phyloP scores from a whole-genome alignment of 208 protist genomes.

The Acanthamoeba triangularis region DNA sequence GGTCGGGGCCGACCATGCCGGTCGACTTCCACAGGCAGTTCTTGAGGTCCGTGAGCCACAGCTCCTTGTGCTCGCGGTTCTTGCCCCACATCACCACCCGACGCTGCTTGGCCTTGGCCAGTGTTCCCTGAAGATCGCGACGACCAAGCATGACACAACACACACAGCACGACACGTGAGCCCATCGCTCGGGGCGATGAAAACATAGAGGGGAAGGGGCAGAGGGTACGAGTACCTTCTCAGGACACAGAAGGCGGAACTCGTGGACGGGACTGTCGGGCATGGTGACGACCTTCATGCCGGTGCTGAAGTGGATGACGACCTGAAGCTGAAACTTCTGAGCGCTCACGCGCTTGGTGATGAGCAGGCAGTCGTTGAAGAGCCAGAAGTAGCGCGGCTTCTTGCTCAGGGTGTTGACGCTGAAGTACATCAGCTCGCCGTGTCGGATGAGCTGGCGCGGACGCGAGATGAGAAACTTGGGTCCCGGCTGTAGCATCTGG shows the following conservation, averaged over 20 bases:
- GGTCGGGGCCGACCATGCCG: constrained; percentile 34
- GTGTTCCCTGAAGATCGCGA: neutral
- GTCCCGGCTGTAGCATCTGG: constrained; percentile 29
- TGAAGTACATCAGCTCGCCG: constrained; percentile 74
- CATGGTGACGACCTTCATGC: constrained; percentile 58
- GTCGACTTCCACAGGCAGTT: neutral
- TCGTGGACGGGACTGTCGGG: neutral
- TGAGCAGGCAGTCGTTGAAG: constrained; percentile 3
- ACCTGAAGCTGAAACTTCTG: constrained; percentile 54
- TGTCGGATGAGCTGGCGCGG: constrained; percentile 28
- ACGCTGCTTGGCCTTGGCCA: constrained; percentile 27
- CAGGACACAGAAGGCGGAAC: neutral
- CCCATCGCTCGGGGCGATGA: too few species aligned
- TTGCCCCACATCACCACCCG: constrained; percentile 29
- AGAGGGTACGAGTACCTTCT: neutral
- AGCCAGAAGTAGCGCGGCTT: constrained; percentile 74
- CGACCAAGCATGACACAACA: too few species aligned
- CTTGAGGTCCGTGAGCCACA: constrained; percentile 11
- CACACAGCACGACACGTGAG: neutral
- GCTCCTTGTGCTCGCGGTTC: neutral
- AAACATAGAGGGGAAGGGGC: neutral
- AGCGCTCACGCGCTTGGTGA: constrained; percentile 55
- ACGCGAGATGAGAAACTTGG: neutral
- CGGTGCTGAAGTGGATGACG: neutral
- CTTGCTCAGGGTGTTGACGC: constrained; percentile 41